Base-by-base conservation (phyloP, 805 yeast genomes). In the Candida sanyiensis region DNA sequence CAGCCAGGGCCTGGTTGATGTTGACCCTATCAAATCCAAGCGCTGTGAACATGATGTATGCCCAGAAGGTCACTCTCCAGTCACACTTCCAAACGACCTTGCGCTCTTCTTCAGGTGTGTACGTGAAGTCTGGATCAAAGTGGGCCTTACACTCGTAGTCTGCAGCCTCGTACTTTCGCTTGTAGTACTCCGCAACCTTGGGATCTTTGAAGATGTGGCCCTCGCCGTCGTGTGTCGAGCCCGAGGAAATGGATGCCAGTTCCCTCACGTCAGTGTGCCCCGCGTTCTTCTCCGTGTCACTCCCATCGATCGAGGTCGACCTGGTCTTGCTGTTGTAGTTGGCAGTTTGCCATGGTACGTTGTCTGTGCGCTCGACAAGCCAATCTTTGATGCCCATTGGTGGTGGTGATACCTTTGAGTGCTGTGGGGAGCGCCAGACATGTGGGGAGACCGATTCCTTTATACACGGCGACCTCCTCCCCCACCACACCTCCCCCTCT, bases 21-120 rank as follows among this genome's bases (percentile, higher is more conserved):
- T 79, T 78, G 37, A 71, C 72, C 43, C 85, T 59, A 54, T 77
- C 83, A 36, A 77, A 51, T 45, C 78, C 75, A 34, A 79, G 64
- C 6, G 75, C 75, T 35, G 70, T 58, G 51, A 78, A 77, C 74
- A 77, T 65, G 38, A 77, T 44, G 44, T 75, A 73, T 0, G 81
- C 81, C 58, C 76, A 64, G 17, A 74, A 52, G 5, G 77, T 63
- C 18, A 80, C 80, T 35, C 71, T 61, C 56, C 61, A 65, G 46
- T 80, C 83, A 16, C 73, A 57, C 49, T 73, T 77, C 48, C 74
- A 45, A 11, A 69, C 50, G 5, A 79, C 48, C 27, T 52, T 60
- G 34, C 57, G 62, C 44, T 79, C 83, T 50, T 76, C 83, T 33
- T 66, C 58, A 8, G 46, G 43, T 0, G 71, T 59, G 84, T 83